Base-by-base conservation (phyloP, 163 green algal genomes). In the Chlamydomonas reinhardtii region DNA sequence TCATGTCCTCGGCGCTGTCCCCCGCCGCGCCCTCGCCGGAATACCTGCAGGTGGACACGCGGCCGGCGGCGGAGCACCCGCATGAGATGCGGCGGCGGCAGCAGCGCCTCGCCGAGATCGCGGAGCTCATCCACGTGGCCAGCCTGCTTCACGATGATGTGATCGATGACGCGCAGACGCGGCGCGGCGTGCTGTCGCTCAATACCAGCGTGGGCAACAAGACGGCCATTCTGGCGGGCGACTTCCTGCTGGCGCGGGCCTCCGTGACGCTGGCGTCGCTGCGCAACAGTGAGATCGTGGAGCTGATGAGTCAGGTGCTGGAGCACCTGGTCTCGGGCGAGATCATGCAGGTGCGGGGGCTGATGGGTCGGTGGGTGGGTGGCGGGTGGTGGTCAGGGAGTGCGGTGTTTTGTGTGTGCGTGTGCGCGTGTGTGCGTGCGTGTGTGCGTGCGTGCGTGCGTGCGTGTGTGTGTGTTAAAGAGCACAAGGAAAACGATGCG, bases 141-240 rank as follows among this genome's bases (percentile, higher is more conserved):
- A 97, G 91, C 84, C 92, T 99, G 82, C 91, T 99, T 88, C 98
- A 99, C 89, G 98, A 99, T 75, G 98, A 99, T 85, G 98, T 99
- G 0, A 96, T 99, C 34, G 98, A 99, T 85, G 91, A 96, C 54
- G 94, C 97, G 0, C 87, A 92, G 48, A 99, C 94, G 22, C 92
- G 98, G 15, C 89, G 98, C 4, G 98, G 98, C 17, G 85, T 98
- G 14, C 82, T 87, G 52, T 95, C 94, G 9, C 91, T 99, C 15
- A 70, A 70, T 29, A 70, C 25, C 27, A 34, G 15, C 62, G 27
- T 70, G 62, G 62, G 62, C 62, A 70, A 70, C 85, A 91, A 35
- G 98, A 93, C 98, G 32, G 97, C 97, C 43, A 98, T 99, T 68
- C 93, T 99, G 35, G 97, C 86, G 29, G 97, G 98, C 8, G 98